Evolutionary conservation across 345 rosid genomes (phyloP).

Genomic region (Euphorbia tirucalli): DNA sequence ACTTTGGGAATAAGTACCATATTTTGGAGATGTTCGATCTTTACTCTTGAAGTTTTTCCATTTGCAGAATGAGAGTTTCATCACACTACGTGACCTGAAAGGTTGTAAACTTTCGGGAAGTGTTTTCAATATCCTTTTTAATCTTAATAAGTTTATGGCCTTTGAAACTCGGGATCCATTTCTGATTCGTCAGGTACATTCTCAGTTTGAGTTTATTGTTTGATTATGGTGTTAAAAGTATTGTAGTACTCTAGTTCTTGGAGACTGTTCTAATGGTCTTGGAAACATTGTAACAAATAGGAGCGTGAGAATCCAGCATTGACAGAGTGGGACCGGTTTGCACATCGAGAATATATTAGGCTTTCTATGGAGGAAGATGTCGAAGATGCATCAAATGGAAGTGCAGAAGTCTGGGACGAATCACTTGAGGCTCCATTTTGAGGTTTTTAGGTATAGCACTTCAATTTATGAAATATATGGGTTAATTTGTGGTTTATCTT

Average conservation of each 20-base stretch:
- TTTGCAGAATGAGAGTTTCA: conserved; percentile 67
- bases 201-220: conserved; percentile 1
- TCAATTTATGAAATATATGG: background rate
- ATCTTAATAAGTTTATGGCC: conserved; percentile 94
- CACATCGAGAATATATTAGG: conserved; percentile 94
- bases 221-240: conserved; percentile 5
- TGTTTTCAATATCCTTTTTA: conserved; percentile 89
- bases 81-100: conserved; percentile 68
- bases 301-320: conserved; percentile 94
- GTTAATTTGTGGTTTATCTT: background rate
- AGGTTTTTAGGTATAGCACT: conserved; percentile 37
- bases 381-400: conserved; percentile 96
- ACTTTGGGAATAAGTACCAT: background rate
- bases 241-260: background rate
- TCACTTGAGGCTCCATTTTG: conserved; percentile 96
- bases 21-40: background rate
- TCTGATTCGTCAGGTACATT: conserved; percentile 88
- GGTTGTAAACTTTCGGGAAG: conserved; percentile 88
- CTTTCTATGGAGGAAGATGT: conserved; percentile 99
- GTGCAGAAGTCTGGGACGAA: conserved; percentile 98
- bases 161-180: conserved; percentile 97
- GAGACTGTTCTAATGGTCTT: conserved; percentile 18
- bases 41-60: conserved; percentile 17
- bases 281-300: conserved; percentile 37
- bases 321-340: conserved; percentile 99